phyloP scores from a whole-genome alignment of 768 basidiomycete genomes.

The Mycena sanguinolenta region DNA sequence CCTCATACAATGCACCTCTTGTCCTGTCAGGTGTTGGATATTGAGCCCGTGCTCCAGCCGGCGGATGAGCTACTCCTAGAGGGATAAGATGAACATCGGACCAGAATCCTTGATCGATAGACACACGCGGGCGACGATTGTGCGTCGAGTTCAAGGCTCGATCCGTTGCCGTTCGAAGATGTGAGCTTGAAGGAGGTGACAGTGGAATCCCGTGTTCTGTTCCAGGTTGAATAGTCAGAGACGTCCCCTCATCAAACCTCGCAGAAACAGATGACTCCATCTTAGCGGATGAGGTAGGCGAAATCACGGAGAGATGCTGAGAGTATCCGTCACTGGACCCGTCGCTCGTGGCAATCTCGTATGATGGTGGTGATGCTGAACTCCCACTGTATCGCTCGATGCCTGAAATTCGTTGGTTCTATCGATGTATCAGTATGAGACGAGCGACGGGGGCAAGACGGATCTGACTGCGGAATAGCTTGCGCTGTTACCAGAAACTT shows the following conservation, averaged over 20 bases:
- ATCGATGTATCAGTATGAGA: not conserved
- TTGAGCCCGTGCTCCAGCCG: not conserved
- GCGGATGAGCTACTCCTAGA: not conserved
- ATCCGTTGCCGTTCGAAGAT: not conserved
- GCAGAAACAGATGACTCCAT: not conserved
- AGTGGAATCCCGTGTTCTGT: not conserved
- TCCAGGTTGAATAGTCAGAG: not conserved
- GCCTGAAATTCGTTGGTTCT: not conserved
- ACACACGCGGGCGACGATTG: not conserved
- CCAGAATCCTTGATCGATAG: not conserved
- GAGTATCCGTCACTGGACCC: not conserved
- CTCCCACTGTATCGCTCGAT: not conserved
- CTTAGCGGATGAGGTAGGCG: not conserved
- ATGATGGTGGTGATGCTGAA: not conserved
- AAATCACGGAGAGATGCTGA: not conserved
- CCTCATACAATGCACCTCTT: not conserved
- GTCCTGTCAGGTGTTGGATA: not conserved
- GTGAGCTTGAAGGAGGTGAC: not conserved
- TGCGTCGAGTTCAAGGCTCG: not conserved
- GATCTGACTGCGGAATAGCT: not conserved
- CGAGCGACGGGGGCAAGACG: not conserved
- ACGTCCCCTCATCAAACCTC: not conserved
- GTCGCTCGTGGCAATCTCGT: not conserved
- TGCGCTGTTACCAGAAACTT: not conserved
- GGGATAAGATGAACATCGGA: not conserved